phyloP scores from a whole-genome alignment of 2,329 filamentous ascomycete genomes.

The Sphaceloma murrayae region DNA sequence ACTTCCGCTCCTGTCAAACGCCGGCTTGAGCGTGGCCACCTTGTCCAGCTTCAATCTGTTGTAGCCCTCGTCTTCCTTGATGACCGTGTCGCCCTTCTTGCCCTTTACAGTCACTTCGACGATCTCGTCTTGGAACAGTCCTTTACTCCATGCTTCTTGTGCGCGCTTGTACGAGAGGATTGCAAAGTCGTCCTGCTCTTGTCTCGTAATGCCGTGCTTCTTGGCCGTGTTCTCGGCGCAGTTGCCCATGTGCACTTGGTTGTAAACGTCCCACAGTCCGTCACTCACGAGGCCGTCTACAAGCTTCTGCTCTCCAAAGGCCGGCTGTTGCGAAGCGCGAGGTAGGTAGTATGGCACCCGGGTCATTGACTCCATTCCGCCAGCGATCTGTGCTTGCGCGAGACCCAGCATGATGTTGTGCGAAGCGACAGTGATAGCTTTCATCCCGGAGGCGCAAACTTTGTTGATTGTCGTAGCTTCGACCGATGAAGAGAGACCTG shows the following conservation, averaged over 20 bases:
- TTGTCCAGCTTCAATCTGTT: slow-evolving; percentile 80
- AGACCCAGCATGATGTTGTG: slow-evolving; percentile 91
- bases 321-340: slow-evolving; percentile 67
- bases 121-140: slow-evolving; percentile 81
- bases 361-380: slow-evolving; percentile 98
- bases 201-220: slow-evolving; percentile 67
- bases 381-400: slow-evolving; percentile 78
- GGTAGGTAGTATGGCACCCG: slow-evolving; percentile 84
- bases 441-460: slow-evolving; percentile 91
- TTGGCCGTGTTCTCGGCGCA: slow-evolving; percentile 93
- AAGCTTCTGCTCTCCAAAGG: slow-evolving; percentile 79
- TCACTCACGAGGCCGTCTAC: slow-evolving; percentile 92
- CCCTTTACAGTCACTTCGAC: slow-evolving; percentile 75
- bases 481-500: slow-evolving; percentile 33
- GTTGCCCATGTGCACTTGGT: slow-evolving; percentile 95
- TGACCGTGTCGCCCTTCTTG: slow-evolving; percentile 70
- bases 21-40: slow-evolving; percentile 76
- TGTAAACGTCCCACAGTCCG: slow-evolving; percentile 91
- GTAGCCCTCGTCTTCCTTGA: slow-evolving; percentile 82
- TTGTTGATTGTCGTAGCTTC: slow-evolving; percentile 96
- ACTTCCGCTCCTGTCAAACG: slow-evolving; percentile 75
- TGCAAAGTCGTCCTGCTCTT: slow-evolving; percentile 86
- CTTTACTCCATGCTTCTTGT: slow-evolving; percentile 76
- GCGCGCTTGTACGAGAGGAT: slow-evolving; percentile 82
- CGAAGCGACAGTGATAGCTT: slow-evolving; percentile 80